Conservation (phyloP, 73 alveolate genomes). For the Urostyla sp. region DNA sequence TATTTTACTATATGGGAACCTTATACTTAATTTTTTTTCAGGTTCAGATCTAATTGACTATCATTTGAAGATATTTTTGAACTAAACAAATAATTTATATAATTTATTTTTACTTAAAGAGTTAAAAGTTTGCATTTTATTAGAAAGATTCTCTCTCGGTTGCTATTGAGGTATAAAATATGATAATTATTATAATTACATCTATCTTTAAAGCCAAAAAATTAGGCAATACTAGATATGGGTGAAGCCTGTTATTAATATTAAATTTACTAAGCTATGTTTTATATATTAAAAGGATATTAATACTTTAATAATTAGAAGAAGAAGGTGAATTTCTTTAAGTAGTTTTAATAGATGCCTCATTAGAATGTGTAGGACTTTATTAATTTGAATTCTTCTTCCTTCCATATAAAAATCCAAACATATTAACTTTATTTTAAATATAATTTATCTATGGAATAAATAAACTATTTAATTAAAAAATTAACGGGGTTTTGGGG, state of each 20-base stretch:
- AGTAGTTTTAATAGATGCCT: not conserved
- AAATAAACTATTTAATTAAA: not conserved
- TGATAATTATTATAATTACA: not conserved
- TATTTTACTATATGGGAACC: too few species aligned
- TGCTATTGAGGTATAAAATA: not conserved
- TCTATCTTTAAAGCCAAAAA: not conserved
- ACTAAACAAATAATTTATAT: too few species aligned
- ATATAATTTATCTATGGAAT: not conserved
- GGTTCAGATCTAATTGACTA: too few species aligned
- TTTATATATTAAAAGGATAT: not conserved
- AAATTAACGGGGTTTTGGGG: not conserved
- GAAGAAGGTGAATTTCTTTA: not conserved
- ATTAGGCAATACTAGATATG: not conserved
- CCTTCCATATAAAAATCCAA: constrained; percentile 30
- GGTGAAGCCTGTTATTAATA: not conserved
- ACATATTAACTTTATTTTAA: not conserved
- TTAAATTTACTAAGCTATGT: not conserved
- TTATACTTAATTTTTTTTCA: too few species aligned
- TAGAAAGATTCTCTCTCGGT: not conserved
- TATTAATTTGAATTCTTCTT: not conserved
- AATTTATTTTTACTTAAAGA: not conserved
- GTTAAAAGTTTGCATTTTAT: not conserved
- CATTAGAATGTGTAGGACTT: not conserved
- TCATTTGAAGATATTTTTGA: too few species aligned
- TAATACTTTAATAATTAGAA: not conserved